A percentile compares a stretch with the other conserved stretches of the same genome.
These are phyloP conservation scores for Annulohypoxylon bovei DNA, from an alignment of 495 filamentous ascomycete genomes.

Conservation along the genomic window DNA sequence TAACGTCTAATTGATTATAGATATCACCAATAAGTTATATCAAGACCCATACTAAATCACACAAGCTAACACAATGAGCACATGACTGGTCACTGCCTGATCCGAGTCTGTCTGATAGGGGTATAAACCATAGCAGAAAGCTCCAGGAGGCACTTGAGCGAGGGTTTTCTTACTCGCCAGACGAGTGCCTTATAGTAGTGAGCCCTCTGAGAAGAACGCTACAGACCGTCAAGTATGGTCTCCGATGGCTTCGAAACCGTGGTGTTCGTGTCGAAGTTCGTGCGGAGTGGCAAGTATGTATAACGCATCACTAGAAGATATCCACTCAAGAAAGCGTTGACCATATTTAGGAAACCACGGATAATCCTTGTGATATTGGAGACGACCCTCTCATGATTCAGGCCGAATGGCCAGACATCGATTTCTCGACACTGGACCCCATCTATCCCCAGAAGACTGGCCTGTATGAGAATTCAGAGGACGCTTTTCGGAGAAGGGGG, in stretches of 20 bases:
- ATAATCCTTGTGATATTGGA: slow-evolving; percentile 63
- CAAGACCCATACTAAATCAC: neutral
- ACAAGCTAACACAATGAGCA: slow-evolving; percentile 42
- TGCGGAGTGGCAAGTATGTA: slow-evolving; percentile 60
- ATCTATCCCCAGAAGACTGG: slow-evolving; percentile 59
- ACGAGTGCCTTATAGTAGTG: slow-evolving; percentile 59
- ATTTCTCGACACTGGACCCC: slow-evolving; percentile 58
- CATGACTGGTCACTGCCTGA: slow-evolving; percentile 43
- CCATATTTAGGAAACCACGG: slow-evolving; percentile 57
- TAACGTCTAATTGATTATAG: slow-evolving; percentile 29
- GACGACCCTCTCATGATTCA: slow-evolving; percentile 46
- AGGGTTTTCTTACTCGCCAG: slow-evolving; percentile 45
- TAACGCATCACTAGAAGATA: neutral
- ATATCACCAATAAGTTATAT: slow-evolving; percentile 42
- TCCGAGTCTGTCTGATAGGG: slow-evolving; percentile 40
- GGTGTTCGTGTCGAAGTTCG: slow-evolving; percentile 56
- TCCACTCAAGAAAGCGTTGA: neutral
- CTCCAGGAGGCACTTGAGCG: slow-evolving; percentile 34
- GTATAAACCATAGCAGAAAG: slow-evolving; percentile 40
- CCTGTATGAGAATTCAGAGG: slow-evolving; percentile 55
- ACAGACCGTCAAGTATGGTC: slow-evolving; percentile 55
- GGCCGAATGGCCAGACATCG: slow-evolving; percentile 55
- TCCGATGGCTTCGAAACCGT: slow-evolving; percentile 57
- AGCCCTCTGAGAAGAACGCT: slow-evolving; percentile 61
- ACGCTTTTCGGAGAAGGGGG: slow-evolving; percentile 53